These are phyloP conservation scores for Xylariaceae sp. DNA, from an alignment of 2,329 filamentous ascomycete genomes.

Conservation along the genomic window DNA sequence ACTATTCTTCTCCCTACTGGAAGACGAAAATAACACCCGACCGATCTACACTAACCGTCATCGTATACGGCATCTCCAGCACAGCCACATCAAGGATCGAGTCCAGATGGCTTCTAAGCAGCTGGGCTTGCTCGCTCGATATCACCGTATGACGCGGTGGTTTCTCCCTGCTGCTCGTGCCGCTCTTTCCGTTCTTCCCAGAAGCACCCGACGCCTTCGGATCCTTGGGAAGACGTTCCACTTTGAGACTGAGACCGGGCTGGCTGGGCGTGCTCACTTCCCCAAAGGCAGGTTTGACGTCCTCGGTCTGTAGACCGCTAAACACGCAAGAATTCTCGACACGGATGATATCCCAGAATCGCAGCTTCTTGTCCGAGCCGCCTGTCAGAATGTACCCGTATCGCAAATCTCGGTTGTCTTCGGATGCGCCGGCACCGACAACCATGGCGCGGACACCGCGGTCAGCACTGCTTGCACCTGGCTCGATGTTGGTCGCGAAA, in stretches of 20 bases:
- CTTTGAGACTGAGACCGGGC: conserved; percentile 53
- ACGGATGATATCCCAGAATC: conserved; percentile 85
- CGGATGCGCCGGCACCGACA: conserved; percentile 63
- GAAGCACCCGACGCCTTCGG: conserved; percentile 16
- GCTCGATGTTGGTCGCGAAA: conserved; percentile 71
- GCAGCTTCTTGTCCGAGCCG: conserved; percentile 82
- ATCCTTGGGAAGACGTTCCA: conserved; percentile 52
- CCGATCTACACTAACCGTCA: conserved; percentile 86
- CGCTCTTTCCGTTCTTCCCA: conserved; percentile 18
- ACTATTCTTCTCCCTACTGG: conserved; percentile 18
- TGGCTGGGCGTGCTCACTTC: conserved; percentile 49
- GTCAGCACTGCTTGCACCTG: conserved; percentile 40
- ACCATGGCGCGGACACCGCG: conserved; percentile 67
- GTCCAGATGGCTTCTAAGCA: conserved; percentile 83
- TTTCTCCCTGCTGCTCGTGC: conserved; percentile 33
- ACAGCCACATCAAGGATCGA: conserved; percentile 82
- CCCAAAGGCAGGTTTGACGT: conserved; percentile 68
- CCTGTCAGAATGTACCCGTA: conserved; percentile 82
- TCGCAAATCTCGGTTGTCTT: conserved; percentile 66
- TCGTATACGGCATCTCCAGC: conserved; percentile 82
- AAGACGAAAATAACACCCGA: conserved; percentile 87
- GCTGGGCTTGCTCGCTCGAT: conserved; percentile 77
- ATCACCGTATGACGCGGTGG: conserved; percentile 77
- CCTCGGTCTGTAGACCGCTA: conserved; percentile 67
- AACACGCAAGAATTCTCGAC: conserved; percentile 75